Conservation (phyloP, 2,329 filamentous ascomycete genomes). For the Neurospora sp. region DNA sequence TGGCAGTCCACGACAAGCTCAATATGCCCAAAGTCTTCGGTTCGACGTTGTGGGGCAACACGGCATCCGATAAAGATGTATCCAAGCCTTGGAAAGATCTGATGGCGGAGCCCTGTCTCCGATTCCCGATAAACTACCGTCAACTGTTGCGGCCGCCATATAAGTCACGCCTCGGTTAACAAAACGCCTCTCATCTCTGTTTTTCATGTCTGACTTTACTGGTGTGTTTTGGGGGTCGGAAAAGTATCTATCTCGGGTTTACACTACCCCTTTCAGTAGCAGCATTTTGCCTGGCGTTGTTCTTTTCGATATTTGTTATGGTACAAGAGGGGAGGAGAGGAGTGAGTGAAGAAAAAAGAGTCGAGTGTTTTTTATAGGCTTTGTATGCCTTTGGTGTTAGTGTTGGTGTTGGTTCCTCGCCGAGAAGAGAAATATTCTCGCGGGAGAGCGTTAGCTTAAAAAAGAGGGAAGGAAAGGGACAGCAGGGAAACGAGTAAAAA, state of each 20-base stretch:
- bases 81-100: background rate
- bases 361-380: background rate
- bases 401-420: background rate
- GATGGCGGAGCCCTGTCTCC: background rate
- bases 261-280: background rate
- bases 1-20: background rate
- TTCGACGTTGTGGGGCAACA: background rate
- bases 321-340: background rate
- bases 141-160: background rate
- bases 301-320: background rate
- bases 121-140: background rate
- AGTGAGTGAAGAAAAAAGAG: background rate
- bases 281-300: background rate
- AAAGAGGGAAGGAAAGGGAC: background rate
- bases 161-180: background rate
- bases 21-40: background rate
- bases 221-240: background rate
- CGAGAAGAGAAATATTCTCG: background rate
- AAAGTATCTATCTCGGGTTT: background rate
- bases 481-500: background rate
- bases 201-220: background rate
- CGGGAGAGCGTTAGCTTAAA: background rate
- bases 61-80: constrained; percentile 1
- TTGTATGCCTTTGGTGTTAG: background rate
- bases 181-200: background rate